Base-by-base conservation (phyloP, 148 eudicot genomes). In the Rhododendron kiyosumense region DNA sequence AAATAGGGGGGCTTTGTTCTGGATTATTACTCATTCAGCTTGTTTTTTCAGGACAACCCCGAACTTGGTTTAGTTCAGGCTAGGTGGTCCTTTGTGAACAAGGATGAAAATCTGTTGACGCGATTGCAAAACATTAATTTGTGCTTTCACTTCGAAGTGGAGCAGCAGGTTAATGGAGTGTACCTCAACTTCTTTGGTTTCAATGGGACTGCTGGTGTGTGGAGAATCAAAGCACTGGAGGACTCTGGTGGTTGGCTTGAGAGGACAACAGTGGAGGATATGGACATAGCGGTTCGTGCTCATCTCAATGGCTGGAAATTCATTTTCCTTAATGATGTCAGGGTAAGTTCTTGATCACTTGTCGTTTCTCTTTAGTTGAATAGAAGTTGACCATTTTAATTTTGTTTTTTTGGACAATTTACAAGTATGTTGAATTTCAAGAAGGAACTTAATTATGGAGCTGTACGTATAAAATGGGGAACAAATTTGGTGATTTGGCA, bases 141-240 rank as follows among this genome's bases (percentile, higher is more conserved):
- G 54, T 90, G 92, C 85, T 95, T 95, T 79, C 98, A 95, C 91
- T 95, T 95, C 85, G 98, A 95, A 88, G 95, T 95, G 81, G 98
- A 95, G 85, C 98, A 95, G 81, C 96, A 94, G 87, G 98, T 95
- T 32, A 95, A 94, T 73, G 98, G 98, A 13, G 90, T 90, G 3
- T 95, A 90, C 91, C 75, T 95, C 26, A 93, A 93, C 87, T 95
- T 95, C 87, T 95, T 95, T 76, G 98, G 98, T n/a, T 95, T 95
- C 84, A 95, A 95, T 89, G 98, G 98, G 54, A 95, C 98, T 81
- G 96, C 98, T 4, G 98, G 96, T 12, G 98, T 95, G 79, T 95
- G 98, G 98, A 93, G 98, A 81, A 94, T 95, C 88, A 92, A 92
- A 87, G 94, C 98, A 1, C 83, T 95, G 57, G 98, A 95, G 87